phyloP scores from a whole-genome alignment of 208 protist genomes.

The Porcisia hertigi region DNA sequence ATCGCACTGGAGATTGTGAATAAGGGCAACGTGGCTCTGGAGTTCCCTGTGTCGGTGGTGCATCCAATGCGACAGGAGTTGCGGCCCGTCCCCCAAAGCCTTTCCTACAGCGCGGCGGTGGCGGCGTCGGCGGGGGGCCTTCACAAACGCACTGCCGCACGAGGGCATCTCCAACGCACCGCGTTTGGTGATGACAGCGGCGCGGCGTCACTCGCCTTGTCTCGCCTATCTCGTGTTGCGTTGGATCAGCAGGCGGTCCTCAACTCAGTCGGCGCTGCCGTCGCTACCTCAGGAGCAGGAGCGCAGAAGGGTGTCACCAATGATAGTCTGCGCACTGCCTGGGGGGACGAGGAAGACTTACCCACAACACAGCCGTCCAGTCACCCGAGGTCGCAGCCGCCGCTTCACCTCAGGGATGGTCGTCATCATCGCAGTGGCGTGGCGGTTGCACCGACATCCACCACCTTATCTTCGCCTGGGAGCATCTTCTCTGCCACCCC shows the following conservation, averaged over 20 bases:
- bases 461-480: neutral
- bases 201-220: neutral
- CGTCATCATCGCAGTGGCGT: conserved; percentile 23
- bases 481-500: conserved; percentile 18
- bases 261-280: neutral
- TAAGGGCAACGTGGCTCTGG: conserved; percentile 61
- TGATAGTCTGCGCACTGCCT: neutral
- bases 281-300: neutral
- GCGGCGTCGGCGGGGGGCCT: conserved; percentile 1
- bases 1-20: conserved; percentile 84
- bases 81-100: conserved; percentile 36
- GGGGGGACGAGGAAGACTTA: neutral
- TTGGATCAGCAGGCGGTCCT: neutral
- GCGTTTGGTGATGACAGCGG: neutral
- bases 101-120: conserved; percentile 22
- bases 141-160: neutral
- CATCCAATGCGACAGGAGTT: conserved; percentile 82
- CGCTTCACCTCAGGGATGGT: conserved; percentile 4
- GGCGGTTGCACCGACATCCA: neutral
- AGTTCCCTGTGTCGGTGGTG: conserved; percentile 87
- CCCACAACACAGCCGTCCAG: neutral
- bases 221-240: neutral
- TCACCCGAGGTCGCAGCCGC: neutral
- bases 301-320: conserved; percentile 1
- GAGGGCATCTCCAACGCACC: neutral